Conservation (phyloP, 306 rosid species). For the Spatholobus suberectus region DNA sequence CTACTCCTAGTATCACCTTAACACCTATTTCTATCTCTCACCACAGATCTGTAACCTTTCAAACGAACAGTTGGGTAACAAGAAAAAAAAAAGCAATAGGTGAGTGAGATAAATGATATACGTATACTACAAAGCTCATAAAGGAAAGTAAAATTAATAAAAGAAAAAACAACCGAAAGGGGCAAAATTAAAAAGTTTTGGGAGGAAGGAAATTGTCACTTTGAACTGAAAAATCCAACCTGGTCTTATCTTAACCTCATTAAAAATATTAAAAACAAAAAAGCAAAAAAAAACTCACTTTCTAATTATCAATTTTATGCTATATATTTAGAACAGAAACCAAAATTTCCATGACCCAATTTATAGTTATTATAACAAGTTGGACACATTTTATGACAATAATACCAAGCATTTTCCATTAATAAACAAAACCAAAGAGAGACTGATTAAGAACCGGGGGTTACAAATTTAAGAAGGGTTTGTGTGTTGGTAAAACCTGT, state of each 20-base stretch:
- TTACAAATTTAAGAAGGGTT: background rate
- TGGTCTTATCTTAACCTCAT: background rate
- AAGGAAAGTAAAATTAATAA: conserved; percentile 16
- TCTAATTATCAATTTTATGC: background rate
- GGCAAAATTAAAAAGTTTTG: background rate
- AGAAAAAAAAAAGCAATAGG: conserved; percentile 23
- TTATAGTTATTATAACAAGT: background rate
- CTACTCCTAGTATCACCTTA: conserved; percentile 13
- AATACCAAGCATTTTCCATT: background rate
- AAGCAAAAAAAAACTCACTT: background rate
- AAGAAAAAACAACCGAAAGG: background rate
- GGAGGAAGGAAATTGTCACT: background rate
- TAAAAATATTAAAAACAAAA: background rate
- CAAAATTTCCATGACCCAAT: background rate
- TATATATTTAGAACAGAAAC: background rate
- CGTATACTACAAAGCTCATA: conserved; percentile 27
- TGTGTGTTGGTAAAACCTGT: conserved; percentile 55
- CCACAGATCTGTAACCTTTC: conserved; percentile 49
- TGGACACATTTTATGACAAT: background rate
- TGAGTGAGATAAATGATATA: background rate
- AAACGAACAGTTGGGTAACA: conserved; percentile 36
- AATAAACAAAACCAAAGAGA: background rate
- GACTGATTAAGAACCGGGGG: background rate
- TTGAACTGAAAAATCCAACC: background rate
- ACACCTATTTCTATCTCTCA: conserved; percentile 43